Evolutionary conservation across 768 basidiomycete genomes (phyloP).

Genomic region (Punctularia strigosozonata): DNA sequence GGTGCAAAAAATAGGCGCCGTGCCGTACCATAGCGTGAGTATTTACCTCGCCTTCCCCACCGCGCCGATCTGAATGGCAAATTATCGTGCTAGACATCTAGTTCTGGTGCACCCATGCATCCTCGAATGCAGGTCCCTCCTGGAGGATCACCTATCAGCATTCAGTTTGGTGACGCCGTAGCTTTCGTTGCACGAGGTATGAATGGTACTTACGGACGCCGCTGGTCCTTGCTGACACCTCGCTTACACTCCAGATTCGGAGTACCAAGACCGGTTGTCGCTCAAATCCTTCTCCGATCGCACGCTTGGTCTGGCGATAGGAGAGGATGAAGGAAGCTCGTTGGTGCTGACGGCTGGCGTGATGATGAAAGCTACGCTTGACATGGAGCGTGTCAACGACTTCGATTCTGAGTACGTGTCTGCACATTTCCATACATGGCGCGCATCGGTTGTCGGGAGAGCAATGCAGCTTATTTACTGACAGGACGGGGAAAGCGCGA

Average conservation of each 20-base stretch:
- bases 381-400: constrained; percentile 44
- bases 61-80: neutral
- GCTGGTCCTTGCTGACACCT: neutral
- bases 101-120: constrained; percentile 59
- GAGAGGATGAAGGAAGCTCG: constrained; percentile 33
- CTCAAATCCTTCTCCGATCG: constrained; percentile 57
- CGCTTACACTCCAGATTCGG: constrained; percentile 36
- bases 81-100: constrained; percentile 35
- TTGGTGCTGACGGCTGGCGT: constrained; percentile 55
- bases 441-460: neutral
- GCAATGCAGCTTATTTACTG: neutral
- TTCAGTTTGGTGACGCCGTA: constrained; percentile 71
- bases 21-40: constrained; percentile 72
- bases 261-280: constrained; percentile 61
- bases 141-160: constrained; percentile 45
- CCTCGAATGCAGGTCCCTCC: constrained; percentile 51
- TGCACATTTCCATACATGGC: neutral
- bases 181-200: constrained; percentile 59
- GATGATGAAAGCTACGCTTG: constrained; percentile 56
- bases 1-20: constrained; percentile 37
- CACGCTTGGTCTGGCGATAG: constrained; percentile 60
- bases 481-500: constrained; percentile 49
- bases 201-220: constrained; percentile 1
- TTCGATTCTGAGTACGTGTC: constrained; percentile 53
- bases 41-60: neutral